Percentiles rank a stretch among this genome's conserved stretches.
These are phyloP conservation scores for Silene coronaria DNA, from an alignment of 179 eudicot species.

Conservation along the genomic window DNA sequence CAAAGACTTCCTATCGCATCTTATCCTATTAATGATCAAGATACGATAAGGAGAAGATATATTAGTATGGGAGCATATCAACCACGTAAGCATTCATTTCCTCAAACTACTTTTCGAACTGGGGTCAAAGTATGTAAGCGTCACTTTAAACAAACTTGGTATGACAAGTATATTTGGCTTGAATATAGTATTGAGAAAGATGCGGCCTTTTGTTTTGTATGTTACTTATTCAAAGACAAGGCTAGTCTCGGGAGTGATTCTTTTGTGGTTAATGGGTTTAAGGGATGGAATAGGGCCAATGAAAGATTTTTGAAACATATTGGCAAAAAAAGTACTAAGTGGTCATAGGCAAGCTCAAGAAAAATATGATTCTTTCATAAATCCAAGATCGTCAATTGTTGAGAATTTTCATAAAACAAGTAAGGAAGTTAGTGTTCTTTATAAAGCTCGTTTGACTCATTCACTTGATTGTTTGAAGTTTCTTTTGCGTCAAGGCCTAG, in stretches of 20 bases:
- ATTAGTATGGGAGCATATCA: too few relatives aligned
- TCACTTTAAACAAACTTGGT: too few relatives aligned
- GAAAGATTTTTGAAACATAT: slow-evolving; percentile 4
- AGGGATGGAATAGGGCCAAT: neutral
- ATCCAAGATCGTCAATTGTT: neutral
- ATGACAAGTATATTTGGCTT: slow-evolving; percentile 7
- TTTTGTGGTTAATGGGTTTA: neutral
- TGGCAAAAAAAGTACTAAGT: neutral
- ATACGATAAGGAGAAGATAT: too few relatives aligned
- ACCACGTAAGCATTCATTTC: too few relatives aligned
- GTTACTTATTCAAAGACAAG: slow-evolving; percentile 3
- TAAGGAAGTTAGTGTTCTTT: neutral
- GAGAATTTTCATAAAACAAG: neutral
- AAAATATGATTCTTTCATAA: neutral
- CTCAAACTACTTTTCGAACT: too few relatives aligned
- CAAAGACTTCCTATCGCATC: too few relatives aligned
- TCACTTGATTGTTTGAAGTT: neutral
- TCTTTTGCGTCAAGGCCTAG: too few relatives aligned
- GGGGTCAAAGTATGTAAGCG: too few relatives aligned
- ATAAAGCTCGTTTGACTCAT: neutral
- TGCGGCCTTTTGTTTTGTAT: neutral
- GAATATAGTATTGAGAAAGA: slow-evolving; percentile 9
- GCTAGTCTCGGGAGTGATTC: neutral
- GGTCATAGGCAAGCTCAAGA: slow-evolving; percentile 7
- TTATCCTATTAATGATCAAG: too few relatives aligned